These are phyloP conservation scores for Russula earlei DNA, from an alignment of 768 basidiomycete genomes.

Conservation along the genomic window DNA sequence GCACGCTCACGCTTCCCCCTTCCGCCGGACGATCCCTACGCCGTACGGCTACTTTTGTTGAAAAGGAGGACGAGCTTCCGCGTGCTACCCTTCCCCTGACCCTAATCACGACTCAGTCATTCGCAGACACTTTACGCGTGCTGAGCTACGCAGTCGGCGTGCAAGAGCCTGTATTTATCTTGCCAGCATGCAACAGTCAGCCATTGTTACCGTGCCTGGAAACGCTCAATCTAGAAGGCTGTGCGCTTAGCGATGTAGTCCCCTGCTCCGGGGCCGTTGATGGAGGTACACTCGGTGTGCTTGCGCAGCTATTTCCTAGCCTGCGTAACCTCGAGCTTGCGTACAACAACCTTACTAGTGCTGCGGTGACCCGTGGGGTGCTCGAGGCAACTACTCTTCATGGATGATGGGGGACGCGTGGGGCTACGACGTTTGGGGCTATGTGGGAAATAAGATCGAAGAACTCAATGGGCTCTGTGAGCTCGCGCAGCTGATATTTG, in stretches of 20 bases:
- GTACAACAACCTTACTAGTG: constrained; percentile 58
- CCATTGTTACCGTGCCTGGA: constrained; percentile 56
- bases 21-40: constrained; percentile 4
- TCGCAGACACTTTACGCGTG: constrained; percentile 25
- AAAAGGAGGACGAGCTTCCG: constrained; percentile 6
- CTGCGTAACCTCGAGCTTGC: constrained; percentile 62
- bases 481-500: constrained; percentile 50
- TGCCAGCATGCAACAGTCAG: constrained; percentile 27
- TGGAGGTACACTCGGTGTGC: constrained; percentile 47
- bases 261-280: constrained; percentile 35
- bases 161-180: constrained; percentile 58
- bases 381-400: constrained; percentile 43
- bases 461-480: constrained; percentile 53
- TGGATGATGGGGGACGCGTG: constrained; percentile 25
- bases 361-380: constrained; percentile 38
- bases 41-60: not conserved
- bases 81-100: constrained; percentile 15
- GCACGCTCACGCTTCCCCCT: constrained; percentile 15
- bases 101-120: constrained; percentile 15
- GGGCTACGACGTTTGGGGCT: constrained; percentile 60
- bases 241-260: constrained; percentile 52
- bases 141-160: constrained; percentile 57
- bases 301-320: constrained; percentile 62
- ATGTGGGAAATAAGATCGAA: constrained; percentile 54
- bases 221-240: constrained; percentile 67